phyloP scores from a whole-genome alignment of 352 stramenopile genomes.

The Pythium biforme region DNA sequence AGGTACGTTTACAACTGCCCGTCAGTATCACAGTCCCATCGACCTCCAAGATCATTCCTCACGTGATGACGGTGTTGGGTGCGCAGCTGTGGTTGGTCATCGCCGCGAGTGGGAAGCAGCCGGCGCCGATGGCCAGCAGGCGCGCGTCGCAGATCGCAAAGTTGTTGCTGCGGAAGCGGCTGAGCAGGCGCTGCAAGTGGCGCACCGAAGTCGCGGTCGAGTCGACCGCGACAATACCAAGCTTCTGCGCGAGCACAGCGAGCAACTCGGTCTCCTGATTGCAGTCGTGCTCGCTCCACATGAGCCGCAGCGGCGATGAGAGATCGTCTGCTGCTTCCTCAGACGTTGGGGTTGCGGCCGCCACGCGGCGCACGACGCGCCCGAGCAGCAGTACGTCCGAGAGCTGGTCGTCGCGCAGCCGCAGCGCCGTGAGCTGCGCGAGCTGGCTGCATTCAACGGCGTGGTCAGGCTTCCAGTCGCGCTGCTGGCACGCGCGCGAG shows the following conservation, averaged over 20 bases:
- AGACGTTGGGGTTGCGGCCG: not conserved
- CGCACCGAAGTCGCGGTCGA: not conserved
- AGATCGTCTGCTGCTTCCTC: not conserved
- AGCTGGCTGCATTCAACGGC: constrained; percentile 55
- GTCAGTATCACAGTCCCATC: no score
- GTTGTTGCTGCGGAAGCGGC: constrained; percentile 78
- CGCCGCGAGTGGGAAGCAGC: constrained; percentile 60
- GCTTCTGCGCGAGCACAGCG: constrained; percentile 44
- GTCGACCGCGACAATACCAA: constrained; percentile 46
- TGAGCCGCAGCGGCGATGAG: constrained; percentile 32
- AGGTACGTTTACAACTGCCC: not conserved
- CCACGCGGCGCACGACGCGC: constrained; percentile 38
- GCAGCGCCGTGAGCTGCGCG: constrained; percentile 37
- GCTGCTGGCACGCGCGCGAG: constrained; percentile 57
- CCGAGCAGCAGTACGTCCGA: constrained; percentile 56
- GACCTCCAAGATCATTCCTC: constrained; percentile 14
- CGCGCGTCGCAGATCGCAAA: constrained; percentile 73
- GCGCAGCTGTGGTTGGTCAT: constrained; percentile 83
- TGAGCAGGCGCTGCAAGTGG: constrained; percentile 56
- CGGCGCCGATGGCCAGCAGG: constrained; percentile 49
- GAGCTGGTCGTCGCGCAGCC: constrained; percentile 39
- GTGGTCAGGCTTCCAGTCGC: constrained; percentile 66
- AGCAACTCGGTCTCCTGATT: constrained; percentile 52
- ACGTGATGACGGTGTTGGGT: constrained; percentile 70
- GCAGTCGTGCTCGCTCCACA: constrained; percentile 60